These are phyloP conservation scores for Aeschynomene evenia DNA, from an alignment of 306 rosid genomes.

Conservation along the genomic window DNA sequence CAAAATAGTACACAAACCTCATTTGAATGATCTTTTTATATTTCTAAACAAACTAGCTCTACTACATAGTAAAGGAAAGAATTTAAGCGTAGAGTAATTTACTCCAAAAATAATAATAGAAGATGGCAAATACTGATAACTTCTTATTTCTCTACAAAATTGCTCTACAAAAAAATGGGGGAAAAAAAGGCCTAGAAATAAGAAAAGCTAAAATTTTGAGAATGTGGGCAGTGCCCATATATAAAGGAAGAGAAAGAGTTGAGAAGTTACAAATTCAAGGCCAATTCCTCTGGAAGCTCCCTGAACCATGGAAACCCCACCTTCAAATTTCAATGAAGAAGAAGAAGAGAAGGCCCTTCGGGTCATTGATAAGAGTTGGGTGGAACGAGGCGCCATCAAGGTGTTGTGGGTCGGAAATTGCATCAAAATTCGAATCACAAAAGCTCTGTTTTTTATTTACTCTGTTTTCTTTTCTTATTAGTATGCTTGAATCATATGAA, in stretches of 20 bases:
- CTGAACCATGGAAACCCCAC: constrained; percentile 51
- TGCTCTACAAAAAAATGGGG: too few relatives aligned
- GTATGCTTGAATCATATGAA: background rate
- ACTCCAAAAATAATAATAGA: background rate
- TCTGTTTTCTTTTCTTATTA: too few relatives aligned
- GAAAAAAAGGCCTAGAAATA: background rate
- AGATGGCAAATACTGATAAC: background rate
- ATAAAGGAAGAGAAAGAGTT: background rate
- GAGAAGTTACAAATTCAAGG: constrained; percentile 49
- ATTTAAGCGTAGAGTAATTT: background rate
- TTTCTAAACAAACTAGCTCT: background rate
- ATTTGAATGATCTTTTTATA: background rate
- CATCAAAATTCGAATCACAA: background rate
- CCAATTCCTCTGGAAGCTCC: constrained; percentile 71
- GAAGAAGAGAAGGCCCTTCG: constrained; percentile 33
- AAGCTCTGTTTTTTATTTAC: background rate
- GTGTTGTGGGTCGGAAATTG: background rate
- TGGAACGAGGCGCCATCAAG: constrained; percentile 40
- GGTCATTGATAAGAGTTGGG: constrained; percentile 18
- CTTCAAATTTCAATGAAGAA: constrained; percentile 26
- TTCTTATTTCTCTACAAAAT: too few relatives aligned
- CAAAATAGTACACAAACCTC: background rate
- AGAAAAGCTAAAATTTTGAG: background rate
- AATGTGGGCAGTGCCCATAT: background rate
- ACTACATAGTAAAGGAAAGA: background rate